phyloP scores from a whole-genome alignment of 345 rosid genomes.

The Gossypium stocksii region DNA sequence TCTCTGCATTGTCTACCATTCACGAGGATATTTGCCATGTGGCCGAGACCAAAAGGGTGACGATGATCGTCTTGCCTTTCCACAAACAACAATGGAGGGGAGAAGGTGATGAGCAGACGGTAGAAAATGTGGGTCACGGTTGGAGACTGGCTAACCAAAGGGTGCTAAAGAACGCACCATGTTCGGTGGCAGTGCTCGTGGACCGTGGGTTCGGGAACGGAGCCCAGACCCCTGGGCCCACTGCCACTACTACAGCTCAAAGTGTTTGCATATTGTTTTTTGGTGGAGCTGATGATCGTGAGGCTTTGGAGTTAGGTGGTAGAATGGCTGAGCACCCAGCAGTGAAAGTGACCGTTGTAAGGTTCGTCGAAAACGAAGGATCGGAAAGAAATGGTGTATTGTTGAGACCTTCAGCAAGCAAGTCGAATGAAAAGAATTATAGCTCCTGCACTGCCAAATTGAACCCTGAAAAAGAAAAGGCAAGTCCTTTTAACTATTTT shows the following conservation, averaged over 20 bases:
- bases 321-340: constrained; percentile 74
- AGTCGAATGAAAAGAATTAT: constrained; percentile 36
- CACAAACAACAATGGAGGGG: constrained; percentile 62
- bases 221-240: constrained; percentile 20
- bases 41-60: constrained; percentile 59
- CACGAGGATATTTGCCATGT: constrained; percentile 82
- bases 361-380: constrained; percentile 40
- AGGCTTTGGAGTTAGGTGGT: constrained; percentile 67
- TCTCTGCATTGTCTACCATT: constrained; percentile 61
- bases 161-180: constrained; percentile 63
- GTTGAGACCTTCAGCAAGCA: constrained; percentile 38
- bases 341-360: constrained; percentile 45
- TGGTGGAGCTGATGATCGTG: constrained; percentile 82
- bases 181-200: constrained; percentile 71
- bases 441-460: constrained; percentile 47
- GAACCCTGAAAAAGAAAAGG: constrained; percentile 51
- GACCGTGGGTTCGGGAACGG: constrained; percentile 74
- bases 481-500: neutral
- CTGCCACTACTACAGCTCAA: constrained; percentile 25
- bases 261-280: constrained; percentile 61
- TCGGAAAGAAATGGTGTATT: constrained; percentile 25
- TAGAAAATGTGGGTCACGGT: constrained; percentile 65
- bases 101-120: constrained; percentile 32
- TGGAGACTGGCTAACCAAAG: constrained; percentile 74
- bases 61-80: constrained; percentile 66